phyloP scores from a whole-genome alignment of 23 red algal genomes.

The Pyropia haitanensis region DNA sequence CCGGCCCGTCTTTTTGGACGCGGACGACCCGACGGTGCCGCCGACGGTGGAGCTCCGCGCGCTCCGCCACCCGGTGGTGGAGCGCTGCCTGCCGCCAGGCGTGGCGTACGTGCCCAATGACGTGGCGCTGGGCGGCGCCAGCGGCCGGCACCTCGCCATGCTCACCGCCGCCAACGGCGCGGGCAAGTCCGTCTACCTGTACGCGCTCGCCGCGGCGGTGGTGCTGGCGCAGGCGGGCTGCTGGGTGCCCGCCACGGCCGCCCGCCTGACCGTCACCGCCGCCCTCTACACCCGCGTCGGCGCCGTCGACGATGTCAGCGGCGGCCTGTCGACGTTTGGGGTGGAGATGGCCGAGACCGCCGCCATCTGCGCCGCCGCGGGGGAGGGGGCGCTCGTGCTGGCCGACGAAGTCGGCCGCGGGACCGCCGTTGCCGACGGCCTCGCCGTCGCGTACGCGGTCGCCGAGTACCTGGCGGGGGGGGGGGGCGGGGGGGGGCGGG shows the following conservation, averaged over 20 bases:
- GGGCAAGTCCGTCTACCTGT: constrained; percentile 80
- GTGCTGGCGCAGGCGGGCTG: constrained; percentile 80
- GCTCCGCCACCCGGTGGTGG: constrained; percentile 83
- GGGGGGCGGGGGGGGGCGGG: background rate
- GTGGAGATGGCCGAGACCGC: constrained; percentile 96
- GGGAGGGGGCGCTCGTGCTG: constrained; percentile 58
- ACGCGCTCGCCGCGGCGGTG: constrained; percentile 56
- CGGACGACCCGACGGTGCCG: background rate
- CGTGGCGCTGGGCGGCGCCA: constrained; percentile 31
- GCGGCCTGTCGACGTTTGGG: constrained; percentile 82
- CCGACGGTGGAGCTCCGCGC: constrained; percentile 27
- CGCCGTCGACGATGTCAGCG: constrained; percentile 79
- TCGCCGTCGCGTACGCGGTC: constrained; percentile 74
- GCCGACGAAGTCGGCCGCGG: constrained; percentile 92
- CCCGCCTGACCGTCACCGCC: constrained; percentile 45
- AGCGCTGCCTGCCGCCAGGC: constrained; percentile 56
- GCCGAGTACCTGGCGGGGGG: constrained; percentile 50
- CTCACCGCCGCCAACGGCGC: constrained; percentile 44
- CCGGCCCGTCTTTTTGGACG: constrained; percentile 31
- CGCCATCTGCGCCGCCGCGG: constrained; percentile 57
- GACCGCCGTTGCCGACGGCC: constrained; percentile 65
- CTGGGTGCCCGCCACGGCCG: constrained; percentile 68
- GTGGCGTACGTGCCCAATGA: constrained; percentile 73
- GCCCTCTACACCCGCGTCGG: constrained; percentile 88
- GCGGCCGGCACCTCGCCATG: background rate